Base-by-base conservation (phyloP, 2,329 filamentous ascomycete genomes). In the Lachnellula occidentalis region DNA sequence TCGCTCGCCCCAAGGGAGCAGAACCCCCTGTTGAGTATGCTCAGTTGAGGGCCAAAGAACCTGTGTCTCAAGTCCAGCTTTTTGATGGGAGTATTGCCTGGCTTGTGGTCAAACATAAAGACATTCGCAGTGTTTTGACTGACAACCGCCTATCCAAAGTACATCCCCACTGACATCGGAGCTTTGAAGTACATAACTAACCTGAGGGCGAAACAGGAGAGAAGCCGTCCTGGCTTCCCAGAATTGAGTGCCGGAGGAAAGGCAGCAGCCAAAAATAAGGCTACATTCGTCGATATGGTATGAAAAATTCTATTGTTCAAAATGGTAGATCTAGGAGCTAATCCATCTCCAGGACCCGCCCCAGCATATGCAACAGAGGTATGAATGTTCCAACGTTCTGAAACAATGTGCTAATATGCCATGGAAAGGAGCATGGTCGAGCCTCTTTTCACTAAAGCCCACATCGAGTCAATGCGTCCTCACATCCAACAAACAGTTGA, bases 231-330 rank as follows among this genome's bases (percentile, higher is more conserved):
- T 1, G 75, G 76, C 0, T 77, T 78, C 50, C 76, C 75, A 0
- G 76, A 78, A 56, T 69, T 78, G 53, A 72, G 67, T 52, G 69
- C 72, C 11, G 73, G 75, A 17, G 76, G 75, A 7, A 76, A 74
- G 55, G 66, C 69, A 19, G 76, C 76, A 4, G 74, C 71, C 17
- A 74, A 76, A 58, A 73, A 71, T 22, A 74, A 72, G 55, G 73
- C 76, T 5, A 78, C 75, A 0, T 78, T 78, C 60, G 76, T 78
- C 5, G 75, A 78, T 58, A 77, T 78, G 74, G 74, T 49, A 39
- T 17, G 34, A 11, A 43, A 43, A 42, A 31, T 31, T n/a, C 36
- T 9, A 15, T 34, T 27, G 22, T 49, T 2, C 4, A 37, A 43
- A 1, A 27, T 27, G 7, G 15, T 31, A 43, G 17, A 24, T 34